Evolutionary conservation across 148 eudicot genomes (phyloP).

Genomic region (Limonium bicolor): DNA sequence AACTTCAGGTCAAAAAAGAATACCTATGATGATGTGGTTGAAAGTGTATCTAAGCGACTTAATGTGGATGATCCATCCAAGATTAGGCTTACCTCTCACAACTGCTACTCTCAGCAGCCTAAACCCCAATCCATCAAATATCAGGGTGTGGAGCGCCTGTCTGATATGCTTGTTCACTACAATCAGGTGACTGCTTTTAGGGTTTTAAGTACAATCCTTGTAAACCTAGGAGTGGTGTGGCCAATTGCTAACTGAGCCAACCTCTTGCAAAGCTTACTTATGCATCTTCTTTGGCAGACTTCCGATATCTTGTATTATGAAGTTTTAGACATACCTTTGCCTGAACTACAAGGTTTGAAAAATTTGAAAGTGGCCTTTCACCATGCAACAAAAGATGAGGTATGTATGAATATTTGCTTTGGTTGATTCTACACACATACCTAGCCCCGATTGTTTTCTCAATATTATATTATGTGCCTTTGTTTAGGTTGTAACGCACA

Average conservation of each 20-base stretch:
- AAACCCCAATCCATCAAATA: constrained; percentile 68
- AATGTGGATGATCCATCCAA: constrained; percentile 82
- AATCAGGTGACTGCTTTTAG: constrained; percentile 63
- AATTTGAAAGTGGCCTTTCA: constrained; percentile 62
- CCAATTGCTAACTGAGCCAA: too few species aligned
- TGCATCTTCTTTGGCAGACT: constrained; percentile 24
- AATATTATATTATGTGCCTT: constrained; percentile 4
- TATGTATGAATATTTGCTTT: constrained; percentile 13
- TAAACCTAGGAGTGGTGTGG: too few species aligned
- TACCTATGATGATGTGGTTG: constrained; percentile 85
- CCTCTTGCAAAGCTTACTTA: not conserved
- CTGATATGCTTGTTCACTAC: constrained; percentile 78
- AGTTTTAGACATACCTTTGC: constrained; percentile 85
- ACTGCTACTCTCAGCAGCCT: constrained; percentile 90
- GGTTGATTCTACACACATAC: too few species aligned
- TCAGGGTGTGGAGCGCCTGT: constrained; percentile 44
- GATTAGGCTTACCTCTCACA: constrained; percentile 85
- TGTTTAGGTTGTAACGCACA: constrained; percentile 49
- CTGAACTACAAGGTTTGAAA: constrained; percentile 72
- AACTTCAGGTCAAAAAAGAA: constrained; percentile 45
- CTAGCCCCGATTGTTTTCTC: not conserved
- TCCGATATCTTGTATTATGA: constrained; percentile 92
- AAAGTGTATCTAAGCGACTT: constrained; percentile 58
- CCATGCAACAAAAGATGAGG: constrained; percentile 75
- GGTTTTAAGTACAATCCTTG: too few species aligned